Base-by-base conservation (phyloP, 1,284 basidiomycete genomes). In the Melampsora americana region DNA sequence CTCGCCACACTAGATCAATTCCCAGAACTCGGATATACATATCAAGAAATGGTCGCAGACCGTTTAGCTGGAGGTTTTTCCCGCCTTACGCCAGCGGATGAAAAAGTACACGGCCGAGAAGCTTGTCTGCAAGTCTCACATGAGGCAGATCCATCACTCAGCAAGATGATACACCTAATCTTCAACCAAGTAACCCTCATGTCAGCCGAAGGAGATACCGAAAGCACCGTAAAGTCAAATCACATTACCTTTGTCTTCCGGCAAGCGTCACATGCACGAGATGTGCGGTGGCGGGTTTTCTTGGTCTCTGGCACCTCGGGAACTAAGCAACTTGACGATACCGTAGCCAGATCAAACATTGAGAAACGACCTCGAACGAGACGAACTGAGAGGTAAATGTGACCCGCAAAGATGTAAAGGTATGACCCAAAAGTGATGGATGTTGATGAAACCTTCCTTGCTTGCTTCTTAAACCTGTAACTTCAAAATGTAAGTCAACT, bases 201-300 rank as follows among this genome's bases (percentile, higher is more conserved):
- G 53, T 56, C 53, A 28, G 26, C 20, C 7, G 20, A 12, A 56
- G 53, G n/a, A 56, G 26, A 56, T 56, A 28, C 20, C n/a, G n/a
- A 6, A 56, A 56, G 18, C 5, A n/a, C 9, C 20, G 48, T 16
- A 23, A 2, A 71, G 4, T 6, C 20, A 35, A 42, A 42, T 42
- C 20, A 28, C 48, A 59, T 20, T 28, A 73, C 70, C 35, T 73
- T 73, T 26, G 44, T 73, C 46, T 59, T 73, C 32, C 70, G 32
- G 28, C 70, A 73, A 35, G 61, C 26, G 35, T 73, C 70, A 42
- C 70, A 73, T 9, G 70, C 70, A 28, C 70, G 42, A 53, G 32
- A 35, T n/a, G 65, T 65, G 20, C 62, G 42, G 16, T 65, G 70
- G 20, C 70, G 70, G 23, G 5, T 20, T 66, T 46, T 39, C 61